Evolutionary conservation across 768 basidiomycete species (phyloP).

Genomic region (Hemileccinum impolitum): DNA sequence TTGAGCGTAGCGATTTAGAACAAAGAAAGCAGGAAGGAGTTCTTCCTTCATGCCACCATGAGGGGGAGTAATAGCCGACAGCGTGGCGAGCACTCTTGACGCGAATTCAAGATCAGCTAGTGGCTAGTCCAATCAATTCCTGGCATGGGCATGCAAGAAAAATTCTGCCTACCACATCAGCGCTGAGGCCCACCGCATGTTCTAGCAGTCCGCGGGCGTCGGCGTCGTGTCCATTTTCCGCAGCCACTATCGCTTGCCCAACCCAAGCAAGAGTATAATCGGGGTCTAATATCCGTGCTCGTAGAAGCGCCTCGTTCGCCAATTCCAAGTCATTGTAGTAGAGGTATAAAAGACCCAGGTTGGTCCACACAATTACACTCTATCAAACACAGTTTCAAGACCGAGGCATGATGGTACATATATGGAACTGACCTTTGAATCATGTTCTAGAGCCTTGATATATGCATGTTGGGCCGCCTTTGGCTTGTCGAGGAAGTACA

Average conservation of each 20-base stretch:
- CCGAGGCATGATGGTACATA: neutral
- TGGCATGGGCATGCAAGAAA: neutral
- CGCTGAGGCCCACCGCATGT: slow-evolving; percentile 63
- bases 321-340: slow-evolving; percentile 75
- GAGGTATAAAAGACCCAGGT: slow-evolving; percentile 84
- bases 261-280: slow-evolving; percentile 89
- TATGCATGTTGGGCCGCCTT: slow-evolving; percentile 89
- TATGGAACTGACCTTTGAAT: slow-evolving; percentile 63
- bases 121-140: slow-evolving; percentile 46
- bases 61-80: slow-evolving; percentile 23
- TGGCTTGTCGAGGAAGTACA: slow-evolving; percentile 62
- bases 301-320: slow-evolving; percentile 81
- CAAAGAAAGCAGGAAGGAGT: slow-evolving; percentile 76
- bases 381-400: slow-evolving; percentile 26
- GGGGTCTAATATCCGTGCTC: slow-evolving; percentile 89
- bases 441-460: slow-evolving; percentile 81
- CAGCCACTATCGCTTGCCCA: slow-evolving; percentile 78
- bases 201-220: slow-evolving; percentile 70
- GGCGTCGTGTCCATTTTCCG: slow-evolving; percentile 48
- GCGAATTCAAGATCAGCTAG: slow-evolving; percentile 80
- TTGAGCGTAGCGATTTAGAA: slow-evolving; percentile 71
- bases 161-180: slow-evolving; percentile 48
- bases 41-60: slow-evolving; percentile 35
- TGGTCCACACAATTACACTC: slow-evolving; percentile 80
- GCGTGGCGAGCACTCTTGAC: slow-evolving; percentile 48